These are phyloP conservation scores for Pyrus bretschneideri DNA, from an alignment of 306 rosid species.

Conservation along the genomic window DNA sequence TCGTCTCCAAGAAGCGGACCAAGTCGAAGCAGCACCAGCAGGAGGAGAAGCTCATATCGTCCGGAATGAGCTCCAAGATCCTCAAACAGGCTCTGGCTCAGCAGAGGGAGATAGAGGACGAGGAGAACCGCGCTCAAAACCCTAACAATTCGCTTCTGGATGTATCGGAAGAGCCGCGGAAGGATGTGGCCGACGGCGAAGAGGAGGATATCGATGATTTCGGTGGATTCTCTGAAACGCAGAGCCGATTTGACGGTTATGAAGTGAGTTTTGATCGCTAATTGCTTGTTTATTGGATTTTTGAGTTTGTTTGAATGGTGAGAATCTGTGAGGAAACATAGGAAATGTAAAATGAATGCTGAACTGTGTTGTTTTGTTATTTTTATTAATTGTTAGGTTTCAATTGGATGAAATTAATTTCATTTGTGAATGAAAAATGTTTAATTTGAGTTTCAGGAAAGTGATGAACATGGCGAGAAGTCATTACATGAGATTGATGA, in stretches of 20 bases:
- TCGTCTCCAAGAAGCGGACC: conserved; percentile 40
- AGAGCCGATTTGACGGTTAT: conserved; percentile 32
- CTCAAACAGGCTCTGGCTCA: conserved; percentile 71
- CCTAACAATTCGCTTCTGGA: conserved; percentile 19
- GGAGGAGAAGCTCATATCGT: conserved; percentile 46
- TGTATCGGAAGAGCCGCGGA: conserved; percentile 5
- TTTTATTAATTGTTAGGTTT: background rate
- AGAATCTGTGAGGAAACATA: background rate
- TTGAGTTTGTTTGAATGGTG: background rate
- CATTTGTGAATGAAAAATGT: background rate
- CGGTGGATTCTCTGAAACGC: conserved; percentile 54
- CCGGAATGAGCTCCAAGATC: conserved; percentile 65
- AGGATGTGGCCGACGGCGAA: conserved; percentile 19
- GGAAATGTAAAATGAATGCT: background rate
- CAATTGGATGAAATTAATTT: background rate
- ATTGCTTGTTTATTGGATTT: too few species aligned
- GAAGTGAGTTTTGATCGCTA: conserved; percentile 28
- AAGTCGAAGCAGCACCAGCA: conserved; percentile 57
- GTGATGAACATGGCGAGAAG: conserved; percentile 59
- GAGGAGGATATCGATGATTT: conserved; percentile 55
- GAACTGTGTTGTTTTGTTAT: background rate
- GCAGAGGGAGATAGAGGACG: conserved; percentile 54
- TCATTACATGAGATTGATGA: conserved; percentile 55
- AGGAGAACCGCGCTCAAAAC: conserved; percentile 23
- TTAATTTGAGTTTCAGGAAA: conserved; percentile 3